Percentiles rank a stretch among this genome's conserved stretches.
phyloP scores from a whole-genome alignment of 768 basidiomycete genomes.

The Hygrophoropsis aurantiaca region DNA sequence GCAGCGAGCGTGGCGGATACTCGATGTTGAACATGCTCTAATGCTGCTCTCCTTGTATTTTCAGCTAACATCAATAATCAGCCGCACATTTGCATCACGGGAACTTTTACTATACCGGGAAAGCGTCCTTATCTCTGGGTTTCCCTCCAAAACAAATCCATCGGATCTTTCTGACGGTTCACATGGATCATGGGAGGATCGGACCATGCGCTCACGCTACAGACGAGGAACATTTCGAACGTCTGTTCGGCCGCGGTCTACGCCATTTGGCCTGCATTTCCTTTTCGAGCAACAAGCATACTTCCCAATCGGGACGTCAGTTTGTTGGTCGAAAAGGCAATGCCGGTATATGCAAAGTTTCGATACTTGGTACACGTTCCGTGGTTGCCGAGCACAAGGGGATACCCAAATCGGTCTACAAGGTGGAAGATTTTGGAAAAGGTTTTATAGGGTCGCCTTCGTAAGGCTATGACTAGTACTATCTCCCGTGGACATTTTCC shows the following conservation, averaged over 20 bases:
- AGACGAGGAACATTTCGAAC: neutral
- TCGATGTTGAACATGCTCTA: too few relatives aligned
- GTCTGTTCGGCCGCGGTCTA: neutral
- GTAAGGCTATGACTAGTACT: neutral
- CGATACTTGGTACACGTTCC: conserved; percentile 2
- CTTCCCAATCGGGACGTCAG: conserved; percentile 18
- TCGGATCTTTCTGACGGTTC: conserved; percentile 11
- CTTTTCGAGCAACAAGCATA: conserved; percentile 21
- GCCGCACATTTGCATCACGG: too few relatives aligned
- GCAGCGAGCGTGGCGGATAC: too few relatives aligned
- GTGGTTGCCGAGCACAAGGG: conserved; percentile 22
- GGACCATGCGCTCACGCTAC: conserved; percentile 11
- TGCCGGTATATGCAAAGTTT: conserved; percentile 9
- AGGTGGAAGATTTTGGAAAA: conserved; percentile 8
- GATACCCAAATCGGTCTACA: conserved; percentile 26
- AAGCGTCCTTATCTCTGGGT: neutral
- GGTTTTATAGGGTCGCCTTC: conserved; percentile 23
- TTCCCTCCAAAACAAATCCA: neutral
- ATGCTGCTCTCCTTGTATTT: too few relatives aligned
- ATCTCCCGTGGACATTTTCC: conserved; percentile 6
- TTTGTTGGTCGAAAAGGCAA: conserved; percentile 27
- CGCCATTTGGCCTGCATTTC: conserved; percentile 9
- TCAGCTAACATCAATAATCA: too few relatives aligned
- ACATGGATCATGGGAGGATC: conserved; percentile 18
- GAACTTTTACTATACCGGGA: too few relatives aligned